Evolutionary conservation across 2,329 filamentous ascomycete species (phyloP), one percentile per base, ranked within the genome.

Genomic region (Fusarium devonianum): DNA sequence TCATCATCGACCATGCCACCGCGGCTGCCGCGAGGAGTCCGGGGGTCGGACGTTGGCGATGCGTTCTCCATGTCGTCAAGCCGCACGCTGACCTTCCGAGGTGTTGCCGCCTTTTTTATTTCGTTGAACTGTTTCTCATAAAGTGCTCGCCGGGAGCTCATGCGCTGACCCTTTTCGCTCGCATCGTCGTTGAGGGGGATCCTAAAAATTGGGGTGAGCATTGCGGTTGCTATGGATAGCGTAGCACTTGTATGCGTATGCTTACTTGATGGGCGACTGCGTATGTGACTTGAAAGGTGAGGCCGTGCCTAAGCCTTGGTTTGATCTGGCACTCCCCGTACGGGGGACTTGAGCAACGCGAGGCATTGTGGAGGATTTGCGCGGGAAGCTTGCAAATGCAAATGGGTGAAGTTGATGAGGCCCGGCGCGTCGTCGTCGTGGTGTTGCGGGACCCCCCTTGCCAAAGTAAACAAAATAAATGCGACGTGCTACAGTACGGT

Each of bases 181-280:
- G 85, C 87, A 79, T 99, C 94, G 76, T 99, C 94, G 76, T 97
- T 97, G 56, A 99, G 84, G 25, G 94, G 92, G 52, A 99, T 95
- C 71, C 91, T 96, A 33, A 13, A 33, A 21, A 50, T 47, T 40
- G 43, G 56, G 46, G 23, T 53, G 43, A 59, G 52, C 37, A 53
- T 38, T 32, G 14, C n/a, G 41, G 48, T 60, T 52, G 33, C 22
- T 36, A 25, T 26, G 44, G 37, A 35, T n/a, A 45, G 23, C 4
- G 9, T 11, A 10, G 9, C 23, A 10, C 12, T 4, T 8, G 12
- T 8, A 25, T 25, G 23, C n/a, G n/a, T n/a, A 25, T 10, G 73
- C 78, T 68, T 73, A 84, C 81, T 83, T 84, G 45, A 83, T 68
- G 5, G 80, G 78, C 18, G 80, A 79, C 62, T 82, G 78, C 14